Base-by-base conservation (phyloP, 352 stramenopile species). In the Pythium dissimile region DNA sequence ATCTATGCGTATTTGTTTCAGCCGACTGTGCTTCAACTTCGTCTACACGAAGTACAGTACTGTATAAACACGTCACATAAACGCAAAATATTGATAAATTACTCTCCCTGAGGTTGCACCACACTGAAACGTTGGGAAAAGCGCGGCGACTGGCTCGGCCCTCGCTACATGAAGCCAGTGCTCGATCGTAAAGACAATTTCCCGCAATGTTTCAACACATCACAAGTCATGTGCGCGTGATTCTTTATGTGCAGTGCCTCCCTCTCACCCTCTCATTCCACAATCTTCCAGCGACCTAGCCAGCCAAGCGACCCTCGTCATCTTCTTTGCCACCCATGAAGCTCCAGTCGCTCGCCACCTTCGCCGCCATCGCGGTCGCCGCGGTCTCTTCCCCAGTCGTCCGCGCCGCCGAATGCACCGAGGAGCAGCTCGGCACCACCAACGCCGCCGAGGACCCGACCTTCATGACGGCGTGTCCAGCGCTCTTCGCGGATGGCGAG, bases 381-480 rank as follows among this genome's bases (percentile, higher is more conserved):
- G 20, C 39, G 13, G 20, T 43, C 38, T 49, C 41, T n/a, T n/a
- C n/a, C n/a, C n/a, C n/a, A n/a, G n/a, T n/a, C n/a, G n/a, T n/a
- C n/a, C n/a, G n/a, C 12, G 50, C 50, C 23, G 28, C 38, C 7
- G 30, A 51, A 9, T 59, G 51, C 51, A 44, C 51, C 15, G 41
- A 50, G 4, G 9, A 30, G 5, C 39, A 59, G 28, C 31, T 59
- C 39, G 21, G 31, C 5, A 11, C 28, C 8, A 13, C 44, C 4
- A 20, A 32, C 20, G 3, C n/a, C 4, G 16, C 15, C 2, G 28
- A 41, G 7, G 20, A 23, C 7, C 26, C 41, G 10, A 28, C 1
- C 11, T n/a, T 59, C 51, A 28, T 49, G 37, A 58, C 30, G 11
- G 28, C 38, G 8, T 59, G 51, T 18, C 51, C 51, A 16, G 34